Conservation (phyloP, 2,329 filamentous ascomycete genomes). For the Davidsoniella neocaledoniae region DNA sequence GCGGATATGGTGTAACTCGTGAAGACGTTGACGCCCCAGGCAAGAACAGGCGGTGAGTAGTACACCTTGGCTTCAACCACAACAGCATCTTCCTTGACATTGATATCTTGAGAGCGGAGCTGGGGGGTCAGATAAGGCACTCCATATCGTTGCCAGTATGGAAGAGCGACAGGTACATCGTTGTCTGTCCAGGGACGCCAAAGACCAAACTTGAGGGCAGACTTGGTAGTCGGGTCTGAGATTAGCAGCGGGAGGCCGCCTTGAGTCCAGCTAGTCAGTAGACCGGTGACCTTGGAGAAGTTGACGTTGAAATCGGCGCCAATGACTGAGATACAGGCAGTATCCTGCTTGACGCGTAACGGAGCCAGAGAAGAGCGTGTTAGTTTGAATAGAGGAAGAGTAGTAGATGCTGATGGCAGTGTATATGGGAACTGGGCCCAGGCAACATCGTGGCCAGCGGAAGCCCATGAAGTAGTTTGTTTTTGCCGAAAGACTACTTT, state of each 20-base stretch:
- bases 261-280: not conserved
- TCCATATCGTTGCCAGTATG: conserved; percentile 2
- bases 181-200: conserved; percentile 8
- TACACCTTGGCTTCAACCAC: conserved; percentile 29
- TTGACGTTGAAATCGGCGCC: not conserved
- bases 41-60: conserved; percentile 36
- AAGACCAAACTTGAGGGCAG: not conserved
- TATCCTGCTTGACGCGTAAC: not conserved
- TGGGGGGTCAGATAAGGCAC: not conserved
- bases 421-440: conserved; percentile 27
- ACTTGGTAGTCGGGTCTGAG: not conserved
- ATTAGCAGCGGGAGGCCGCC: conserved; percentile 6
- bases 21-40: conserved; percentile 37
- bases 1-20: conserved; percentile 39
- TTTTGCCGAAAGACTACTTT: conserved; percentile 28
- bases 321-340: not conserved
- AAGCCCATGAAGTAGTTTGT: conserved; percentile 31
- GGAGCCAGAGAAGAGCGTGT: not conserved
- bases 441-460: conserved; percentile 35
- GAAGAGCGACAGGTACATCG: not conserved
- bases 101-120: not conserved
- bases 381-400: not conserved
- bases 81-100: conserved; percentile 20
- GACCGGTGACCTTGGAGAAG: not conserved
- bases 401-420: not conserved